A percentile compares a stretch with the other conserved stretches of the same genome.
Evolutionary conservation across 2,329 filamentous ascomycete genomes (phyloP).

Genomic region (Dactylellina drechsleri): DNA sequence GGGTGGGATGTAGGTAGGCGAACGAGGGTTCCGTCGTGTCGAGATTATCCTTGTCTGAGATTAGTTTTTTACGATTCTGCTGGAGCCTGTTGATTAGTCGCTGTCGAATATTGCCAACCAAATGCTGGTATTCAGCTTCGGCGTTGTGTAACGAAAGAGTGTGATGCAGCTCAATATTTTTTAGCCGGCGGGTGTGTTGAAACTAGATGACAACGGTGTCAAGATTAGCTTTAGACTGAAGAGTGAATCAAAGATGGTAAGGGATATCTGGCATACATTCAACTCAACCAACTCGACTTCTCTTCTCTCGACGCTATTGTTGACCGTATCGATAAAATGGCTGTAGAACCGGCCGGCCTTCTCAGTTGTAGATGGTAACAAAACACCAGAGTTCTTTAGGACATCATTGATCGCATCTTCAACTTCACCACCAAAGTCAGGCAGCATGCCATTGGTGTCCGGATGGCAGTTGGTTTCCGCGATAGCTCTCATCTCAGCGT

Average conservation of each 20-base stretch:
- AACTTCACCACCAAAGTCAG: slow-evolving; percentile 51
- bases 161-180: slow-evolving; percentile 43
- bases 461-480: slow-evolving; percentile 51
- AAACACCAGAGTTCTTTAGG: slow-evolving; percentile 45
- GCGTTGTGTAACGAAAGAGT: slow-evolving; percentile 42
- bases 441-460: slow-evolving; percentile 49
- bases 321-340: slow-evolving; percentile 47
- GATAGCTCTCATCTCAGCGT: slow-evolving; percentile 53
- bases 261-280: slow-evolving; percentile 27
- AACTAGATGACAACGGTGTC: slow-evolving; percentile 18
- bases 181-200: slow-evolving; percentile 40
- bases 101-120: slow-evolving; percentile 49
- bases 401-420: slow-evolving; percentile 50
- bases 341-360: slow-evolving; percentile 49
- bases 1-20: slow-evolving; percentile 40
- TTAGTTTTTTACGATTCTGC: slow-evolving; percentile 50
- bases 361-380: slow-evolving; percentile 37
- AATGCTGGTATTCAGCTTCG: slow-evolving; percentile 51
- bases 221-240: neutral
- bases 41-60: slow-evolving; percentile 52
- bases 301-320: slow-evolving; percentile 44
- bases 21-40: slow-evolving; percentile 45
- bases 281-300: slow-evolving; percentile 51
- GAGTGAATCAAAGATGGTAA: neutral
- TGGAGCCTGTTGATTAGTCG: slow-evolving; percentile 39